Evolutionary conservation across 306 rosid species (phyloP).

Genomic region (Malus orientalis): DNA sequence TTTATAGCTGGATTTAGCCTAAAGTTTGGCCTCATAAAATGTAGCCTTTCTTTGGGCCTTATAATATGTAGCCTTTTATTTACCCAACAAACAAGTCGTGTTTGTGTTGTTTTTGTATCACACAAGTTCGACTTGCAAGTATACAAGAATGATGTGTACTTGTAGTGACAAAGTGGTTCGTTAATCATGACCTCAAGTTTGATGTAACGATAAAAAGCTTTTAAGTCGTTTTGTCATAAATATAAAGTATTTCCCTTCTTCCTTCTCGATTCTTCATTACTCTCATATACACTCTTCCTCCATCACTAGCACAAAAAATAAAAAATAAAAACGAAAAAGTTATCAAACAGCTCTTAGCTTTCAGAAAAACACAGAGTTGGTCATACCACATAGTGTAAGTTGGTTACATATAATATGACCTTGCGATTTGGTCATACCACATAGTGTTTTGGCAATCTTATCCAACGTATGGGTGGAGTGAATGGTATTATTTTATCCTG

Average conservation of each 20-base stretch:
- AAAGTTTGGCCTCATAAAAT: neutral
- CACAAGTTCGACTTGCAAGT: too few relatives aligned
- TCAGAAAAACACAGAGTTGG: too few relatives aligned
- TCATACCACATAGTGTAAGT: too few relatives aligned
- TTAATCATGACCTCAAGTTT: neutral
- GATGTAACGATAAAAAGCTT: too few relatives aligned
- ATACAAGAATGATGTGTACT: too few relatives aligned
- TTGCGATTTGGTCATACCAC: neutral
- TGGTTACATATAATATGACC: neutral
- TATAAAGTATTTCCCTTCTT: too few relatives aligned
- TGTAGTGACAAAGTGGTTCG: neutral
- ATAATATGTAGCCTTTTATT: neutral
- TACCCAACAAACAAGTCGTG: too few relatives aligned
- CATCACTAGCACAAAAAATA: neutral
- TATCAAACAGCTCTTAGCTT: too few relatives aligned
- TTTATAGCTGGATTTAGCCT: neutral
- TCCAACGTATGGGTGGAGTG: neutral
- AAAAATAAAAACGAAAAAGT: too few relatives aligned
- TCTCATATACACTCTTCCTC: neutral
- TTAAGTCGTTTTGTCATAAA: too few relatives aligned
- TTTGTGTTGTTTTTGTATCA: too few relatives aligned
- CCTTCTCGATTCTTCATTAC: too few relatives aligned
- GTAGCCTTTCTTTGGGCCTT: neutral
- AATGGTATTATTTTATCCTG: neutral
- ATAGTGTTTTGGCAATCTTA: neutral